phyloP scores from a whole-genome alignment of 2,329 filamentous ascomycete species.

The Immersiporthe knoxdaviesiana region DNA sequence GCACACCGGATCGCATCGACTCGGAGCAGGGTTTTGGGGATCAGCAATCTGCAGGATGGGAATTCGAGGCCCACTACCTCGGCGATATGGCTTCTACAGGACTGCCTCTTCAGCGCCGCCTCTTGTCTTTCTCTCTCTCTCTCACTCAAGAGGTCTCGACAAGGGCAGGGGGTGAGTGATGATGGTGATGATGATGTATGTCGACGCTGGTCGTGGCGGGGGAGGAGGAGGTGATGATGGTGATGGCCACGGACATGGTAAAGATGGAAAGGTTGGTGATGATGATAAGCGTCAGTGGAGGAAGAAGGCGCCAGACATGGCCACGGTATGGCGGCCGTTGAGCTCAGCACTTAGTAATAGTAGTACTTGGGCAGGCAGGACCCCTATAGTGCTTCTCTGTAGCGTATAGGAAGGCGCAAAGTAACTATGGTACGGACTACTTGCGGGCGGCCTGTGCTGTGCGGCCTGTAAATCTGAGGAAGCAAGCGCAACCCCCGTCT shows the following conservation, averaged over 20 bases:
- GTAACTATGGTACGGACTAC: background rate
- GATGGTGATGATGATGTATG: no score
- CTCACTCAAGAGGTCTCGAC: background rate
- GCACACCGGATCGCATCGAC: conserved; percentile 26
- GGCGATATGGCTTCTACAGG: background rate
- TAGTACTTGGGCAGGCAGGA: background rate
- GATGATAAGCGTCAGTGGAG: background rate
- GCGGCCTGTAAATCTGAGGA: background rate
- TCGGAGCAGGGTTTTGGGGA: conserved; percentile 18
- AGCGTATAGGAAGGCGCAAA: background rate
- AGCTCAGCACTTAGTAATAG: background rate
- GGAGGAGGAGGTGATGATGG: no score
- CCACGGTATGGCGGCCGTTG: background rate
- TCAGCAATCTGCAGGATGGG: conserved; percentile 10
- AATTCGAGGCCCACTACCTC: background rate
- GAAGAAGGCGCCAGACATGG: background rate
- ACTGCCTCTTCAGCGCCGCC: background rate
- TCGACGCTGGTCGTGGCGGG: no score
- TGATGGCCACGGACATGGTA: no score
- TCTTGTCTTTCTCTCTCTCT: background rate
- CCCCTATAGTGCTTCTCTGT: background rate
- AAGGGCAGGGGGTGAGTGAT: no score
- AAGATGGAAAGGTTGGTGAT: background rate
- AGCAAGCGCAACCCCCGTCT: background rate
- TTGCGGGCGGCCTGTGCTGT: background rate